Base-by-base conservation (phyloP, 2,329 filamentous ascomycete genomes). In the Paraphaeosphaeria sporulosa region DNA sequence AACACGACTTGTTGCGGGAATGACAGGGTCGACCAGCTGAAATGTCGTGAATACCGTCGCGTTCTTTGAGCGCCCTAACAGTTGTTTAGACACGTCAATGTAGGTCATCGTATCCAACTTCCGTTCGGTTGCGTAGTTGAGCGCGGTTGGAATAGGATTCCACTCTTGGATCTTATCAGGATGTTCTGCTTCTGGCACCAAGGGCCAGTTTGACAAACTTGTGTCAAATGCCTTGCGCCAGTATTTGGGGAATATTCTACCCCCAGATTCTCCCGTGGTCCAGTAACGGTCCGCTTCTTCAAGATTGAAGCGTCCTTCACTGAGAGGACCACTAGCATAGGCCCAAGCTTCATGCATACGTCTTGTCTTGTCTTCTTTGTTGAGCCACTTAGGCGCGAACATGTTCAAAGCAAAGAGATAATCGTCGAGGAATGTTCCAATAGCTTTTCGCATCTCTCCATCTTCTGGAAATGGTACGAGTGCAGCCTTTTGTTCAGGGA, bases 361-460 rank as follows among this genome's bases (percentile, higher is more conserved):
- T 21, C 36, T 40, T 51, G 62, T 55, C 23, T 57, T 65, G 32
- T 69, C 69, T 13, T 57, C 12, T 7, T 54, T 38, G 4, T 53
- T 48, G 9, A 62, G 58, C 3, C 32, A 32, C 0, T 62, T 32
- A 4, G 69, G 64, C 36, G 73, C 53, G 13, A 74, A 71, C 12
- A 75, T 54, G 8, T 48, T 36, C 12, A 79, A 50, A 12, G 76
- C 76, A 12, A 58, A 55, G 1, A 43, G 4, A 57, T 76, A 79
- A 48, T 69, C 69, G 46, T 80, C 77, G 2, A 79, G 63, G 47
- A 77, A 78, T 0, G 52, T 19, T 5, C 75, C 76, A 25, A 77
- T 73, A 6, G 75, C 71, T 12, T 62, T 42, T 19, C 48, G 51
- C 0, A 50, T 64, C 2, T 76, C 72, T 19, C 71, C 55, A 19